Evolutionary conservation across 2,329 filamentous ascomycete species (phyloP).

Genomic region (Kalaharituber pfeilii): DNA sequence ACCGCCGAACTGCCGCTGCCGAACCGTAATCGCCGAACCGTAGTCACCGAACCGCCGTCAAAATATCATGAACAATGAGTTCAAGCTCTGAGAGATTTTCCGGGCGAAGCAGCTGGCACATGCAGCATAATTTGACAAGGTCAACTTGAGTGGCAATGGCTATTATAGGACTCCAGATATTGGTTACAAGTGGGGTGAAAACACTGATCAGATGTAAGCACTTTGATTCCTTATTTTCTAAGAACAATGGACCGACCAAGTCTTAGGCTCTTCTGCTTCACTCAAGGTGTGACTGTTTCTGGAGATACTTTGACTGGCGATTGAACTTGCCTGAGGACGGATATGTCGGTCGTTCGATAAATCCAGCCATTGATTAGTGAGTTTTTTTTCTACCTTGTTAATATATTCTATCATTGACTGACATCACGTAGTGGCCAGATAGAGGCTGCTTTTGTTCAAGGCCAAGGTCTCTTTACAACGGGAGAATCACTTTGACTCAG

Average conservation of each 20-base stretch:
- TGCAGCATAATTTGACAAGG: slow-evolving; percentile 86
- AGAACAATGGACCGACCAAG: neutral
- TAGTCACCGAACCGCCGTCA: too few species aligned
- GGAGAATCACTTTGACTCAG: slow-evolving; percentile 54
- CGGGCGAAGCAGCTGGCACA: slow-evolving; percentile 79
- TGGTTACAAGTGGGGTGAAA: slow-evolving; percentile 81
- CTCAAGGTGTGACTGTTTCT: slow-evolving; percentile 77
- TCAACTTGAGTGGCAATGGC: slow-evolving; percentile 91
- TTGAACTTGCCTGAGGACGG: slow-evolving; percentile 75
- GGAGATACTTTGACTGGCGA: slow-evolving; percentile 88
- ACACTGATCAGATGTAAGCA: slow-evolving; percentile 71
- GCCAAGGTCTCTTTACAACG: slow-evolving; percentile 62
- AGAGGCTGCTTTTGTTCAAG: slow-evolving; percentile 66
- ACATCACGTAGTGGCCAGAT: slow-evolving; percentile 51
- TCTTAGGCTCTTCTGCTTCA: slow-evolving; percentile 80
- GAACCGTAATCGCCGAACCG: too few species aligned
- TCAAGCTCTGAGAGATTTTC: too few species aligned
- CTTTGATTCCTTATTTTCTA: neutral
- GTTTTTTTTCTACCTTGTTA: slow-evolving; percentile 1
- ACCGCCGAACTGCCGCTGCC: too few species aligned
- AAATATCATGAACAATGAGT: too few species aligned
- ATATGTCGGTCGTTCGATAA: slow-evolving; percentile 67
- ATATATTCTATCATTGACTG: slow-evolving; percentile 49
- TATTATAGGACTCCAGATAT: slow-evolving; percentile 98
- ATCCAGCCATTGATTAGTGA: slow-evolving; percentile 28